Base-by-base conservation (phyloP, 73 alveolate genomes). In the Stentor coeruleus region DNA sequence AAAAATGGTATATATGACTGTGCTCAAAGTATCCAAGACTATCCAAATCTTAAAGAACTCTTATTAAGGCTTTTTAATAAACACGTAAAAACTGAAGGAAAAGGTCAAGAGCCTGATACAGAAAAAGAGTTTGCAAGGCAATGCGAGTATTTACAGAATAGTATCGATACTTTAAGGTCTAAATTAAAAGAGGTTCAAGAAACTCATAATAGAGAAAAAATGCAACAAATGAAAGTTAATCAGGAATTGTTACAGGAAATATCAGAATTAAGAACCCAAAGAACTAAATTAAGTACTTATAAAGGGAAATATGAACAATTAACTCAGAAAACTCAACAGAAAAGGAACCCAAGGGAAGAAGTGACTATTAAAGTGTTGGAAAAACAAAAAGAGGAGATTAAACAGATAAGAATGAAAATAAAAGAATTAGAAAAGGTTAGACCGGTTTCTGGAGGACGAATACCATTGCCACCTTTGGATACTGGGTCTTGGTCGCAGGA, bases 171-270 rank as follows among this genome's bases (percentile, higher is more conserved):
- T 74, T 82, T 94, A 35, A 90, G 95, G 85, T 80, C 83, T 37
- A 94, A 90, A 91, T 91, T 94, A 15, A 74, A 95, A 39, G 92
- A 88, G 74, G 98, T 92, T 76, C 83, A 89, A 42, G 95, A 90
- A 81, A 90, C 85, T 28, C 98, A 94, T 75, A 87, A 92, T 74
- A 88, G 89, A 30, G 97, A 94, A 81, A 92, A 92, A 75, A 92
- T 88, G 30, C 86, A 95, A 79, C 89, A 88, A 3, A 94, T 94
- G 98, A 94, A 92, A 83, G 97, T 91, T 4, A 94, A 94, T 75
- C 97, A 88, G 35, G 86, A 88, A 33, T 83, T 94, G 11, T 84
- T 94, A 28, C 81, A 84, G 55, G 97, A 94, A 77, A 92, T 94
- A 59, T 92, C 92, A 76, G 92, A 88, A 31, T 73, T 94, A 30